phyloP scores from a whole-genome alignment of 257 asterid genomes.

The Nicotiana tomentosiformis region DNA sequence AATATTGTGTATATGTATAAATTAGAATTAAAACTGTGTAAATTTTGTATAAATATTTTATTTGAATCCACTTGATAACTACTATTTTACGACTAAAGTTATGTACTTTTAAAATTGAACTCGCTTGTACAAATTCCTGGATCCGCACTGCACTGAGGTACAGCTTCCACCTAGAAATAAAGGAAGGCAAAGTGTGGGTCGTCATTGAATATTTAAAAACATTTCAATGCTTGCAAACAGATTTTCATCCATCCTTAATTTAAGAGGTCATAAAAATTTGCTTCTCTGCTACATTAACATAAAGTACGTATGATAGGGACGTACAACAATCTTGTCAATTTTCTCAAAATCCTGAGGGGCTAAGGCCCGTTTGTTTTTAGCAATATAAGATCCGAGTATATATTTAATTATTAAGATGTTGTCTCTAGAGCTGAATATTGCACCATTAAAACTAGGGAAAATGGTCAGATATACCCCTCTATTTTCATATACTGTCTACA shows the following conservation, averaged over 20 bases:
- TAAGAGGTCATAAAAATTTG: background rate
- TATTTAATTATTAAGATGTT: background rate
- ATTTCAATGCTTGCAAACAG: conserved; percentile 4
- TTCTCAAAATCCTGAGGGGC: background rate
- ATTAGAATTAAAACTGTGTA: too few species aligned
- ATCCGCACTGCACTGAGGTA: background rate
- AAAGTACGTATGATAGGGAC: background rate
- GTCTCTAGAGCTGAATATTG: background rate
- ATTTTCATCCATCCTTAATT: background rate
- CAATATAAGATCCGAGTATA: background rate
- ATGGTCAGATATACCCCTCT: too few species aligned
- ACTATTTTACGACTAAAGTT: too few species aligned
- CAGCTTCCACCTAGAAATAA: conserved; percentile 1
- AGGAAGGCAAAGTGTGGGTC: background rate
- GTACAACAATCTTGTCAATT: background rate
- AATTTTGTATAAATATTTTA: too few species aligned
- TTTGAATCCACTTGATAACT: too few species aligned
- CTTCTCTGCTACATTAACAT: background rate
- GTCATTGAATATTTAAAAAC: background rate
- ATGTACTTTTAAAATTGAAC: too few species aligned
- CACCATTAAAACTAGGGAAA: background rate
- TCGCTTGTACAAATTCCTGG: too few species aligned
- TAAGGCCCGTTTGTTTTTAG: background rate
- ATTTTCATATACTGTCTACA: too few species aligned
- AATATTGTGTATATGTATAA: too few species aligned